phyloP scores from a whole-genome alignment of 257 asterid species.

The Ilex asprella region DNA sequence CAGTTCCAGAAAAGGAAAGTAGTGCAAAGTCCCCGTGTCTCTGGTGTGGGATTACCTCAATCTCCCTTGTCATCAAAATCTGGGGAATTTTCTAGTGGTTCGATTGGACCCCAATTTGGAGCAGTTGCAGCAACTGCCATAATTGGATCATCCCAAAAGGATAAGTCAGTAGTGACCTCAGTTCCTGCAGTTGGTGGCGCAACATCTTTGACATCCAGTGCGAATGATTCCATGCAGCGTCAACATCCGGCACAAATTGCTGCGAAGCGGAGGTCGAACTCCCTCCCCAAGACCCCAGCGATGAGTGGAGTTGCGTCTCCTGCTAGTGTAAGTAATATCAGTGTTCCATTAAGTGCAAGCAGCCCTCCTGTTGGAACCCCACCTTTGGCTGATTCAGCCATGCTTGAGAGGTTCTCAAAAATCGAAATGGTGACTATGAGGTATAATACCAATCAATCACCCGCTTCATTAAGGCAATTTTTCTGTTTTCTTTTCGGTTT shows the following conservation, averaged over 20 bases:
- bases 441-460: slow-evolving; percentile 34
- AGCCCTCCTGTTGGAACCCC: slow-evolving; percentile 79
- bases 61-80: slow-evolving; percentile 97
- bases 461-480: not conserved
- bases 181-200: slow-evolving; percentile 51
- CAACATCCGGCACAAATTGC: slow-evolving; percentile 72
- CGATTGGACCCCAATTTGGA: slow-evolving; percentile 84
- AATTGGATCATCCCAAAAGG: slow-evolving; percentile 59
- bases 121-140: slow-evolving; percentile 71
- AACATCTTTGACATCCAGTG: slow-evolving; percentile 58
- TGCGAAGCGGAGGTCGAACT: slow-evolving; percentile 71
- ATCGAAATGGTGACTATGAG: slow-evolving; percentile 64
- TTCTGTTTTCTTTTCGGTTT: not conserved
- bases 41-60: slow-evolving; percentile 90
- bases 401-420: slow-evolving; percentile 79
- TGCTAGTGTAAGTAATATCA: slow-evolving; percentile 76
- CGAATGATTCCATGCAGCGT: slow-evolving; percentile 72
- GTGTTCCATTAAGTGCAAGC: slow-evolving; percentile 53
- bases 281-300: slow-evolving; percentile 66
- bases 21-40: slow-evolving; percentile 86
- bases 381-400: slow-evolving; percentile 52
- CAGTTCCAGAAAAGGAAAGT: slow-evolving; percentile 66
- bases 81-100: slow-evolving; percentile 92
- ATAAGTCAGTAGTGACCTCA: slow-evolving; percentile 66
- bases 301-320: slow-evolving; percentile 92